A percentile compares a stretch with the other conserved stretches of the same genome.
phyloP scores from a whole-genome alignment of 441 rosid genomes.

The Syzygium syzygioides region DNA sequence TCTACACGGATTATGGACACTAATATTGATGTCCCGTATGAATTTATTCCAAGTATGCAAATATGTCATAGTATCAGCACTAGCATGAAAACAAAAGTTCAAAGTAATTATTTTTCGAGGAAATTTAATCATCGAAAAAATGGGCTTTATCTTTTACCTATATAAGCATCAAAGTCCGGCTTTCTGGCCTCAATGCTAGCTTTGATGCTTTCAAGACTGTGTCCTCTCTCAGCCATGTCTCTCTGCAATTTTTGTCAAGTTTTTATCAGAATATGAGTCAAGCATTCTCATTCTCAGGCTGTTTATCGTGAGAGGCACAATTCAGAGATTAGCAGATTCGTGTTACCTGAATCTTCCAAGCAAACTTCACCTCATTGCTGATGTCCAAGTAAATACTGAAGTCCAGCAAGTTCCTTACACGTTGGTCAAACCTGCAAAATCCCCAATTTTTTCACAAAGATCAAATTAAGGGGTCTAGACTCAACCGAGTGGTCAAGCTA shows the following conservation, averaged over 20 bases:
- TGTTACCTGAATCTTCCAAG: slow-evolving; percentile 94
- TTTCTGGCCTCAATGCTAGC: slow-evolving; percentile 95
- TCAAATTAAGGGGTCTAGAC: background rate
- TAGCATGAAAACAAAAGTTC: background rate
- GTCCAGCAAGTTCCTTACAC: slow-evolving; percentile 87
- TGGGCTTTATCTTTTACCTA: slow-evolving; percentile 37
- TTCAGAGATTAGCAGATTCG: background rate
- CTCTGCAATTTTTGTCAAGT: slow-evolving; percentile 37
- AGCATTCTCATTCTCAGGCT: background rate
- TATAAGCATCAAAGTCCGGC: slow-evolving; percentile 93
- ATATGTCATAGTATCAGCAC: background rate
- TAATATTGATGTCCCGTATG: background rate
- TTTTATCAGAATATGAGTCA: background rate
- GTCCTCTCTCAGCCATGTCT: slow-evolving; percentile 98
- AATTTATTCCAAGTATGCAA: background rate
- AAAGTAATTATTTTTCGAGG: background rate
- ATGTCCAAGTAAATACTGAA: slow-evolving; percentile 97
- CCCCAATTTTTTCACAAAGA: background rate
- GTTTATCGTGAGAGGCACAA: background rate
- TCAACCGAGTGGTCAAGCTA: background rate
- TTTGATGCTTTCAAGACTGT: slow-evolving; percentile 94
- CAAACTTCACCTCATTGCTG: slow-evolving; percentile 93
- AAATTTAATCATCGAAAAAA: background rate
- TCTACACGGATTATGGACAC: background rate
- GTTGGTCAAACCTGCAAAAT: slow-evolving; percentile 61